Conservation (phyloP, 2,329 filamentous ascomycete genomes). For the Saccharata proteae region DNA sequence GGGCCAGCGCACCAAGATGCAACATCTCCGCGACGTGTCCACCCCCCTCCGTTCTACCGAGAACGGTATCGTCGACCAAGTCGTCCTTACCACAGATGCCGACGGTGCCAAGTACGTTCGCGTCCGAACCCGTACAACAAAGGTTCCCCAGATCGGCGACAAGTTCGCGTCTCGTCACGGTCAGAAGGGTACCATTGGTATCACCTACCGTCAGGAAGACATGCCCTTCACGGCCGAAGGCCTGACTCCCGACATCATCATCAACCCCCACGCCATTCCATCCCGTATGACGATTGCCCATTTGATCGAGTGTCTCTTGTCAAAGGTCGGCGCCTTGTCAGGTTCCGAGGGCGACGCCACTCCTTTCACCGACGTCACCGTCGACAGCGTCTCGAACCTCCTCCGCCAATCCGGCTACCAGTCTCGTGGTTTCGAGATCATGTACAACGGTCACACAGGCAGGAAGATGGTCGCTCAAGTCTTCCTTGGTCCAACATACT, state of each 20-base stretch:
- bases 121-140: slow-evolving; percentile 92
- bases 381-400: slow-evolving; percentile 80
- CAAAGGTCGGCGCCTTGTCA: slow-evolving; percentile 86
- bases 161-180: slow-evolving; percentile 99
- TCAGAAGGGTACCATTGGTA: slow-evolving; percentile 98
- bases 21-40: slow-evolving; percentile 90
- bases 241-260: slow-evolving; percentile 88
- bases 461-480: slow-evolving; percentile 87
- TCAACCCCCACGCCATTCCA: slow-evolving; percentile 98
- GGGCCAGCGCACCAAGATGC: slow-evolving; percentile 77
- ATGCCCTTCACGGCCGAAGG: slow-evolving; percentile 96
- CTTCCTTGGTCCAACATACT: slow-evolving; percentile 96
- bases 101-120: slow-evolving; percentile 95
- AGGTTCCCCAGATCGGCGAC: slow-evolving; percentile 96
- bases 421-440: slow-evolving; percentile 91
- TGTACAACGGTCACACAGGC: slow-evolving; percentile 98
- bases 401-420: slow-evolving; percentile 88
- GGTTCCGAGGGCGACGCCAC: slow-evolving; percentile 96
- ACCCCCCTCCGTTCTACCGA: slow-evolving; percentile 91
- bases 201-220: slow-evolving; percentile 93
- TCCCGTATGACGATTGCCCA: slow-evolving; percentile 99
- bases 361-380: slow-evolving; percentile 94
- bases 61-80: slow-evolving; percentile 89
- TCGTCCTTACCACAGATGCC: slow-evolving; percentile 85
- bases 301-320: slow-evolving; percentile 96